Evolutionary conservation across 129 eudicot species (phyloP).

Genomic region (Helianthus annuus): DNA sequence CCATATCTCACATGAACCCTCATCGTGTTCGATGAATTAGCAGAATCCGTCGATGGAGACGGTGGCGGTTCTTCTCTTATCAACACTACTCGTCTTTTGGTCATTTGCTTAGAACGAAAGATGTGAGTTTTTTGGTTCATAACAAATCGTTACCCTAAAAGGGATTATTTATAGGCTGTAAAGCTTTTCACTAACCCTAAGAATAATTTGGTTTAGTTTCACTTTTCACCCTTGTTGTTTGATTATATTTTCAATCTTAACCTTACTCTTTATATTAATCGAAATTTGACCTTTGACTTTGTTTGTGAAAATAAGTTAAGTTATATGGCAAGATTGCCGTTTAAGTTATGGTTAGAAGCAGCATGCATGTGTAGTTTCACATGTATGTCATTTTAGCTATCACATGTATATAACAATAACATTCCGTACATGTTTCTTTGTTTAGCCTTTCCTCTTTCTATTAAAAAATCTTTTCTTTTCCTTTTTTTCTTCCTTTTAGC

Average conservation of each 20-base stretch:
- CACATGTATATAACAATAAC: slow-evolving; percentile 24
- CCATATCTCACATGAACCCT: slow-evolving; percentile 61
- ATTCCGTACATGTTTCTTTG: neutral
- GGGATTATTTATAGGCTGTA: slow-evolving; percentile 53
- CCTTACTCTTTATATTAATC: slow-evolving; percentile 33
- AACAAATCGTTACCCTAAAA: slow-evolving; percentile 55
- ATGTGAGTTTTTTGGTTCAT: slow-evolving; percentile 19
- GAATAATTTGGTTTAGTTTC: slow-evolving; percentile 32
- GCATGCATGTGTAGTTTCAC: slow-evolving; percentile 38
- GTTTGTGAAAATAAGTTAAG: neutral
- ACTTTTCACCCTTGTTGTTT: slow-evolving; percentile 39
- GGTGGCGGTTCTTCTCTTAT: slow-evolving; percentile 41
- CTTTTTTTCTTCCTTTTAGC: neutral
- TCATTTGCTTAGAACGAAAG: slow-evolving; percentile 37
- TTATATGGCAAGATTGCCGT: slow-evolving; percentile 14
- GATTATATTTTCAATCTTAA: slow-evolving; percentile 5
- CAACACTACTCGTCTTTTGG: slow-evolving; percentile 48
- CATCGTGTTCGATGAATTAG: slow-evolving; percentile 51
- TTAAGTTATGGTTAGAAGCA: slow-evolving; percentile 31
- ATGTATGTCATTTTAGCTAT: slow-evolving; percentile 23
- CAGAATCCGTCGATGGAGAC: slow-evolving; percentile 20
- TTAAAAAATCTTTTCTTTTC: neutral
- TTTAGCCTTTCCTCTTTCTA: neutral
- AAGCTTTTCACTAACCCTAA: slow-evolving; percentile 33
- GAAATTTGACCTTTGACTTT: slow-evolving; percentile 25